Evolutionary conservation across 164 flowering plant genomes (phyloP), one percentile per base, ranked within the genome.

Genomic region (Malania oleifera): DNA sequence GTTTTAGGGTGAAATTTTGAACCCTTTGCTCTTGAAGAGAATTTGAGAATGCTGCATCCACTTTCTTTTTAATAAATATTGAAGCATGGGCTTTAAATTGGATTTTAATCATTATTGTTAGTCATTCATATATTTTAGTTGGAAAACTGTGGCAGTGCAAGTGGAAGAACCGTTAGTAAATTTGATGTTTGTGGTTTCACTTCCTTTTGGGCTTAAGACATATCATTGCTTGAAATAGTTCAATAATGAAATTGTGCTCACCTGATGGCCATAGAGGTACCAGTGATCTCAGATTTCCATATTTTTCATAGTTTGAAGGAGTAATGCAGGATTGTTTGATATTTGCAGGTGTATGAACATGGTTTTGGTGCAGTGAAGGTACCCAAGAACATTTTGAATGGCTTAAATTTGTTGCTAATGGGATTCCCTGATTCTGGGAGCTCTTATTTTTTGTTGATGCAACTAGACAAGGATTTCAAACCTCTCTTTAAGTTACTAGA

Each of bases 361-460:
- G 88, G 83, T 22, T 68, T 75, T 48, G 63, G 82, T 52, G 71
- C 87, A 13, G 81, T 75, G 25, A 82, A 75, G 72, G 51, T 88
- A 26, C 87, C 95, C 1, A 85, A 86, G 69, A 69, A 34, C 72
- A 67, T 91, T 52, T 59, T 72, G 53, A 75, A 57, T 80, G 85
- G 82, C 24, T 71, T 87, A 53, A 66, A 69, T 62, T 64, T 74
- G 70, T 70, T 91, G 75, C 60, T 91, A 4, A 76, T 91, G 93
- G 96, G 95, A 48, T 91, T 95, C 63, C 97, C 99, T 19, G 87
- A 89, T 20, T 80, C 84, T 73, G 96, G 87, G 48, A 73, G 76
- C 67, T 91, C 93, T 23, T 89, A 86, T 70, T 89, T 76, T 76
- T 74, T 95, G 74, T 71, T 89, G 54, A 74, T 91, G 88, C 89